Evolutionary conservation across 306 rosid genomes (phyloP), one percentile per base, ranked within the genome.

Genomic region (Quercus agrifolia): DNA sequence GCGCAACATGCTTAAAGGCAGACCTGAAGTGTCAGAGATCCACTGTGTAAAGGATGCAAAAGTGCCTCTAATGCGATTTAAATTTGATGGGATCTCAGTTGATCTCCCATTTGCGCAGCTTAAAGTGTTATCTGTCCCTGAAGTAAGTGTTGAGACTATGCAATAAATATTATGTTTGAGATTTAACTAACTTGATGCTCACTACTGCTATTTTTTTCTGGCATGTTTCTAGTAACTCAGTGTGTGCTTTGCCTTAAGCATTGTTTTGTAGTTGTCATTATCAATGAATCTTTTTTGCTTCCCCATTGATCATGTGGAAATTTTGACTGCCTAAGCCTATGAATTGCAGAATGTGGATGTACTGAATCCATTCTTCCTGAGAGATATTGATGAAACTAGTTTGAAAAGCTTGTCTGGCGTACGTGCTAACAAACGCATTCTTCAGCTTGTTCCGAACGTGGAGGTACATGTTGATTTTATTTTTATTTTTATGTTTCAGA

Each of bases 331-430:
- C 76, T 78, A 61, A 68, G 25, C 49, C 15, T 57, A 19, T 54
- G 56, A 74, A 70, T 10, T 61, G 11, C 80, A 87, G 90, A 74
- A 79, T 21, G 87, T 84, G 68, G 90, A 87, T 74, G 63, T 87
- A 73, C 77, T 84, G 69, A 78, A 73, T 21, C 90, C 90, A 61
- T 87, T 78, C 77, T 87, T 84, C 78, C 25, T 35, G 76, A 76
- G 78, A 76, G 82, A 73, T 63, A 84, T 87, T 68, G 86, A 87
- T 51, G 84, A 79, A 2, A 84, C 86, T 23, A 87, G 90, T 78
- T 87, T 87, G 90, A 87, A 76, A 81, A 87, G 90, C 74, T 79
- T 87, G 86, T 87, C 90, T 17, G 90, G 90, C 1, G 86, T 87
- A 49, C 84, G 86, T 44, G 90, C 86, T 75, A 87, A 87, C 70